phyloP scores from a whole-genome alignment of 2,329 filamentous ascomycete genomes.

The Curvularia sp. region DNA sequence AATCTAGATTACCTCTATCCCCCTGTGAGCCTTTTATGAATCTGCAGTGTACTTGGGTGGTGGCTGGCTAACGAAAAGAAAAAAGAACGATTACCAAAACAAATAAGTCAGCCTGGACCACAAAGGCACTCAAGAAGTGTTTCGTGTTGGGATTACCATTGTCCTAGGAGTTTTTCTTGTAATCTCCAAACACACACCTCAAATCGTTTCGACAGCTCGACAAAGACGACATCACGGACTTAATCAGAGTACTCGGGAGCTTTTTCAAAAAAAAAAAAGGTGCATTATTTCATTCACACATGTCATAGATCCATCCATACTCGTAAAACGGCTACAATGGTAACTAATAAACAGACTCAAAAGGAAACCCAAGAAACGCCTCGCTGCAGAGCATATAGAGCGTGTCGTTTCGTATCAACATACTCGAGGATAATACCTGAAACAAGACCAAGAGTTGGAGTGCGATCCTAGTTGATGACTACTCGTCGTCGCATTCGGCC shows the following conservation, averaged over 20 bases:
- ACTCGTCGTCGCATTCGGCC: background rate
- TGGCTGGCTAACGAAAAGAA: background rate
- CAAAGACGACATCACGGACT: background rate
- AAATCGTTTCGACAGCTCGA: too few species aligned
- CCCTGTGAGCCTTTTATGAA: background rate
- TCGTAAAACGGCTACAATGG: background rate
- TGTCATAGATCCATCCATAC: background rate
- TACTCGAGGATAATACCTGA: background rate
- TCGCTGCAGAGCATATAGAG: background rate
- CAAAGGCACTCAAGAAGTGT: background rate
- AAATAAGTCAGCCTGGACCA: background rate
- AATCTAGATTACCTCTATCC: background rate
- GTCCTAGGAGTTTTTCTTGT: too few species aligned
- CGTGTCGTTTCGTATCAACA: background rate
- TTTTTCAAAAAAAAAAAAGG: too few species aligned
- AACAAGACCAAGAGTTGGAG: background rate
- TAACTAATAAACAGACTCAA: background rate
- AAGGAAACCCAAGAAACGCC: background rate
- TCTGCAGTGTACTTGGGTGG: background rate
- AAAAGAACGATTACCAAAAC: background rate
- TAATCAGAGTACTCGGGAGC: background rate
- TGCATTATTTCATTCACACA: background rate
- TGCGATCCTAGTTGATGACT: background rate
- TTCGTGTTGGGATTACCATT: too few species aligned
- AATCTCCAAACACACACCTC: background rate